phyloP scores from a whole-genome alignment of 73 alveolate species.

The Urostyla sp. region DNA sequence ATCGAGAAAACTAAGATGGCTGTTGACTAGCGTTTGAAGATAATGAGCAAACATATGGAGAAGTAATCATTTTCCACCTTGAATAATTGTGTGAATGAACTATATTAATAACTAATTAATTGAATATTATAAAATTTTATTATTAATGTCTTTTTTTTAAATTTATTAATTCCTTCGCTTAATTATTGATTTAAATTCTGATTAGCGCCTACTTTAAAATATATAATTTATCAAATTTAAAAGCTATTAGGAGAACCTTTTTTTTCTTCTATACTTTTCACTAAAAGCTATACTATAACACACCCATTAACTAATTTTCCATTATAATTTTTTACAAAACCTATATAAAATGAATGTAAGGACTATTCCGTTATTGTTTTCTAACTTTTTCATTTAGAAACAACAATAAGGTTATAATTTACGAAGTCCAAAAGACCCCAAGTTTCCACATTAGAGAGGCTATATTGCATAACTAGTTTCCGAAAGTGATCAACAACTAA shows the following conservation, averaged over 20 bases:
- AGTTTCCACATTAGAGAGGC: slow-evolving; percentile 54
- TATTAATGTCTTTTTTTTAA: no score
- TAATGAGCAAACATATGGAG: no score
- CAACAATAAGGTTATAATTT: slow-evolving; percentile 18
- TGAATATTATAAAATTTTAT: no score
- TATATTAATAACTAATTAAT: no score
- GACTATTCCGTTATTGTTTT: not conserved
- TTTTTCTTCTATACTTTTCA: not conserved
- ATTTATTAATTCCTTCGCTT: no score
- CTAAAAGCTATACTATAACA: not conserved
- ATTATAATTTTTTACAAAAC: no score
- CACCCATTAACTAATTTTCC: no score
- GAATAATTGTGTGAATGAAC: no score
- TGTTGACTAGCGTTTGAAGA: no score
- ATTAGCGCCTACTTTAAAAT: slow-evolving; percentile 40
- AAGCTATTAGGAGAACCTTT: not conserved
- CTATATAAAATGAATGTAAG: slow-evolving; percentile 32
- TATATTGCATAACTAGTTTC: slow-evolving; percentile 29
- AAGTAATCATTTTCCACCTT: no score
- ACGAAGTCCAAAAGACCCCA: slow-evolving; percentile 52
- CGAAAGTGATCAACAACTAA: no score
- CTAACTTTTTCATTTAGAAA: not conserved
- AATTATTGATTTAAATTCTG: not conserved
- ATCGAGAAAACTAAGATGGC: no score
- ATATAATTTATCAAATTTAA: not conserved